Conservation (phyloP, 352 stramenopile species). For the Pythium aquatile region DNA sequence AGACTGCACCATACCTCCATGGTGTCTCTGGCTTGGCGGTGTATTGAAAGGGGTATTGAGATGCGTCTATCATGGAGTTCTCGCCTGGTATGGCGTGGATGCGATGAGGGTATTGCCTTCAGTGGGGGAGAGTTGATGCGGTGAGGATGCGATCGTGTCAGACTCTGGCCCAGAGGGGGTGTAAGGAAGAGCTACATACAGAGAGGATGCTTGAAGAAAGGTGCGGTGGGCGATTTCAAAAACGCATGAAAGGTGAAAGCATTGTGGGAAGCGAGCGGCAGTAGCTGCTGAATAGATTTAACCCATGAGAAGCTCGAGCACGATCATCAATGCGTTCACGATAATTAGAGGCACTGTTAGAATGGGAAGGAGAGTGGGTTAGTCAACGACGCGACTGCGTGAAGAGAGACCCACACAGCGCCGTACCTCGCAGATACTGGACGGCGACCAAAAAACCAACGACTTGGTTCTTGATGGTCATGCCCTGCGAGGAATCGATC, state of each 20-base stretch:
- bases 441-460: conserved; percentile 82
- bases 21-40: no score
- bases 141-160: no score
- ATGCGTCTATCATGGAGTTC: no score
- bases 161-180: no score
- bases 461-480: conserved; percentile 88
- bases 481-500: conserved; percentile 74
- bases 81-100: no score
- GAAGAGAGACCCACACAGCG: not conserved
- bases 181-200: no score
- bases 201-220: no score
- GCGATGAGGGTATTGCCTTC: no score
- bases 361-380: not conserved
- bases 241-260: not conserved
- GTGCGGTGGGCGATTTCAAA: no score
- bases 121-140: no score
- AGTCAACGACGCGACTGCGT: not conserved
- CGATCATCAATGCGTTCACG: conserved; percentile 79
- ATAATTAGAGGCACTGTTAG: conserved; percentile 73
- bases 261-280: not conserved
- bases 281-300: conserved; percentile 20
- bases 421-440: conserved; percentile 80
- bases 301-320: conserved; percentile 77
- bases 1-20: no score
- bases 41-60: no score